These are phyloP conservation scores for Lipomyces starkeyi DNA, from an alignment of 805 yeast genomes.

Conservation along the genomic window DNA sequence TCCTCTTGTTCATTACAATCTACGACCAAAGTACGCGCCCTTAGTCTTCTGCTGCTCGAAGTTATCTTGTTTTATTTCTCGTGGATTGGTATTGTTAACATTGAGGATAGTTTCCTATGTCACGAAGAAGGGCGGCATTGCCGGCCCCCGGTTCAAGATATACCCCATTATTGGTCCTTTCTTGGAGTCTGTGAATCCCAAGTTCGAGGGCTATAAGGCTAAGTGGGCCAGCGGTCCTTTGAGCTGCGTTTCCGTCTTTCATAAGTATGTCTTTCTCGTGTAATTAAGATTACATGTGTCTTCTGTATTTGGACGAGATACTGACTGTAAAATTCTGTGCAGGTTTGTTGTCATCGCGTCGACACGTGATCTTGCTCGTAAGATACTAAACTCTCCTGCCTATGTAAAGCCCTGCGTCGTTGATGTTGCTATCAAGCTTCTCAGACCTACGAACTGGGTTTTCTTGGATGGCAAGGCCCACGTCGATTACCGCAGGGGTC, in stretches of 20 bases:
- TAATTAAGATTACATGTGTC: neutral
- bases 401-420: conserved; percentile 98
- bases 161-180: conserved; percentile 98
- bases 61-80: neutral
- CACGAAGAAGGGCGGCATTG: conserved; percentile 81
- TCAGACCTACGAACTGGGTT: conserved; percentile 97
- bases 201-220: conserved; percentile 88
- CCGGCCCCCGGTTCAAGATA: conserved; percentile 84
- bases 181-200: conserved; percentile 91
- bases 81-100: conserved; percentile 44
- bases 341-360: conserved; percentile 89
- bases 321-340: neutral
- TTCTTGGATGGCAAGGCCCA: conserved; percentile 96
- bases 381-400: conserved; percentile 79
- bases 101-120: conserved; percentile 75
- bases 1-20: conserved; percentile 16
- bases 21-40: conserved; percentile 36
- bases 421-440: conserved; percentile 91
- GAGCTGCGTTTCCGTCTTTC: conserved; percentile 96
- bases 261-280: conserved; percentile 56
- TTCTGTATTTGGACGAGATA: neutral
- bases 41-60: neutral
- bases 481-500: conserved; percentile 86
- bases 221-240: conserved; percentile 96
- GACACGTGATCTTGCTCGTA: conserved; percentile 84